Percentiles rank a stretch among this genome's conserved stretches.
Evolutionary conservation across 83 land plant species (phyloP).

Genomic region (Thuja plicata): DNA sequence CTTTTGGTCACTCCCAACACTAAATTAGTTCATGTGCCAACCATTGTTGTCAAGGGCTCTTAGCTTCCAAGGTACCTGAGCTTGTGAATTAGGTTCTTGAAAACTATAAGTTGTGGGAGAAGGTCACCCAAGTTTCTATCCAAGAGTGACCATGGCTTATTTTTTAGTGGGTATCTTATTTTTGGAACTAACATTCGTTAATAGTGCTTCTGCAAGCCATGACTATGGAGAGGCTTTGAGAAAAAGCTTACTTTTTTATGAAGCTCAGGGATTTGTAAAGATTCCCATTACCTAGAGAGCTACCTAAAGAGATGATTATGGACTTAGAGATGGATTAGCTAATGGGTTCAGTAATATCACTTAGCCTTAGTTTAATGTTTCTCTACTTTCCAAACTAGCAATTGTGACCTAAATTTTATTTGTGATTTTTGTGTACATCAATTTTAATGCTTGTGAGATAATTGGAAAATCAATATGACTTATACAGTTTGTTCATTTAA

Average conservation of each 20-base stretch:
- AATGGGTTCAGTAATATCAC: conserved; percentile 36
- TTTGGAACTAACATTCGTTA: conserved; percentile 16
- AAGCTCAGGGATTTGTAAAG: conserved; percentile 79
- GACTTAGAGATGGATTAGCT: conserved; percentile 59
- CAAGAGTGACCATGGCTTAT: conserved; percentile 2
- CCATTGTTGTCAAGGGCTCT: background rate
- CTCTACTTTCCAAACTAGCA: no score
- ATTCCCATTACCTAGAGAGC: conserved; percentile 62
- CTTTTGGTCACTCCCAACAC: background rate
- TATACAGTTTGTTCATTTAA: background rate
- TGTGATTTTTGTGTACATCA: background rate
- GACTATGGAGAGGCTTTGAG: conserved; percentile 65
- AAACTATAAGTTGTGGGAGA: background rate
- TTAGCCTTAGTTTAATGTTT: background rate
- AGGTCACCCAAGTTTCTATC: background rate
- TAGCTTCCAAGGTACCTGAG: background rate
- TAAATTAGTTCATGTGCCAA: background rate
- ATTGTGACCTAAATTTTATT: background rate
- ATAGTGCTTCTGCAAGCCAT: conserved; percentile 40
- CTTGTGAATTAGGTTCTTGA: background rate
- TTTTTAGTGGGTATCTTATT: background rate
- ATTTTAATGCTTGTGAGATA: background rate
- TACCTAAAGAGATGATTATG: conserved; percentile 66
- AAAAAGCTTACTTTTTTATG: conserved; percentile 77
- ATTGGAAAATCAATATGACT: background rate